Conservation (phyloP, 176 grass and related monocot species). For the Neostapfia colusana region DNA sequence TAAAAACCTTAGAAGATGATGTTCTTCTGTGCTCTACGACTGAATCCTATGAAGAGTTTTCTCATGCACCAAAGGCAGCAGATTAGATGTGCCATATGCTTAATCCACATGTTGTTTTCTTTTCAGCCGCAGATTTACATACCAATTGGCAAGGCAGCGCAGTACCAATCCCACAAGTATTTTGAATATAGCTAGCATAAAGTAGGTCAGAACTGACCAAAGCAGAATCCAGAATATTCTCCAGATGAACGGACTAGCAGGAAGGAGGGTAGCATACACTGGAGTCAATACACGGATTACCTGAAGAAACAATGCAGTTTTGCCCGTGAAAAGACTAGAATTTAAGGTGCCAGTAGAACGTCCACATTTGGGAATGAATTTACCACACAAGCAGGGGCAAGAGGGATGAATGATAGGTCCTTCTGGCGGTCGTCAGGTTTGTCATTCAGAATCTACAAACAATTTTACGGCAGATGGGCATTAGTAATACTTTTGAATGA, state of each 20-base stretch:
- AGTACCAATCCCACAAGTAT: conserved; percentile 74
- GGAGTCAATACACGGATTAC: conserved; percentile 89
- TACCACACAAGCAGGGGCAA: conserved; percentile 96
- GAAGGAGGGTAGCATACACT: conserved; percentile 83
- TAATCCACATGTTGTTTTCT: conserved; percentile 92
- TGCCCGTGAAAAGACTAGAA: conserved; percentile 18
- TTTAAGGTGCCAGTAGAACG: conserved; percentile 15
- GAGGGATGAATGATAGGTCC: conserved; percentile 92
- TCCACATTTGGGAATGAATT: background rate
- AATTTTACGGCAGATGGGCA: conserved; percentile 11
- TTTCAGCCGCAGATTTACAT: conserved; percentile 70
- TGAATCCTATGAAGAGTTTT: conserved; percentile 14
- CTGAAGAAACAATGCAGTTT: conserved; percentile 44
- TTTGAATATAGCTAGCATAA: conserved; percentile 90
- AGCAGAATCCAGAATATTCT: conserved; percentile 77
- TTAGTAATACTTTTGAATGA: conserved; percentile 1
- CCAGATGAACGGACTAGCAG: conserved; percentile 65
- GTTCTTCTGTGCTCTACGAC: conserved; percentile 34
- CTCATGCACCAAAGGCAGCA: conserved; percentile 23
- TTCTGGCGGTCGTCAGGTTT: conserved; percentile 78
- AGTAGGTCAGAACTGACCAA: conserved; percentile 82
- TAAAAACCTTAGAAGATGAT: background rate
- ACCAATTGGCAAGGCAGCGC: conserved; percentile 77
- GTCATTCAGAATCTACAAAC: conserved; percentile 81
- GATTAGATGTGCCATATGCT: conserved; percentile 14